A percentile compares a stretch with the other conserved stretches of the same genome.
phyloP scores from a whole-genome alignment of 176 grass and related monocot species.

The Aegilops speltoides region DNA sequence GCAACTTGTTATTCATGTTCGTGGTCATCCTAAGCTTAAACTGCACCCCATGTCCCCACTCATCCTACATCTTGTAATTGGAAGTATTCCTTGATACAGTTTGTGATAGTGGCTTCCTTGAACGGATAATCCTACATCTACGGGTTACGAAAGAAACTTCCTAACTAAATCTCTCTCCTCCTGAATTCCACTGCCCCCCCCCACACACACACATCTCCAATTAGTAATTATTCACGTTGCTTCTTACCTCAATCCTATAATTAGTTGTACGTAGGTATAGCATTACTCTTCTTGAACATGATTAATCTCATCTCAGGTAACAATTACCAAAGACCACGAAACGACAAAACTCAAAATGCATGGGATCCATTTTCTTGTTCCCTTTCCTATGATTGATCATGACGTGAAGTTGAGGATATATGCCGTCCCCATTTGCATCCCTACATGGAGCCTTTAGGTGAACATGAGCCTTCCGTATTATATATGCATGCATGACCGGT shows the following conservation, averaged over 20 bases:
- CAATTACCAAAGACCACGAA: neutral
- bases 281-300: too few relatives aligned
- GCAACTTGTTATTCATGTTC: neutral
- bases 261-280: too few relatives aligned
- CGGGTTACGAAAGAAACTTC: too few relatives aligned
- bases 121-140: too few relatives aligned
- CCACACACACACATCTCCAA: too few relatives aligned
- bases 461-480: neutral
- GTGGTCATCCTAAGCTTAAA: neutral
- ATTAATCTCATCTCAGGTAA: neutral
- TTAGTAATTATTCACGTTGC: too few relatives aligned
- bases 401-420: neutral
- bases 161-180: too few relatives aligned
- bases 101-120: neutral
- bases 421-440: neutral
- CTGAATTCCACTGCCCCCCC: too few relatives aligned
- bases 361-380: neutral
- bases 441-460: neutral
- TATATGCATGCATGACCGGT: neutral
- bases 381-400: neutral
- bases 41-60: neutral
- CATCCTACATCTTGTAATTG: neutral
- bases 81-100: neutral
- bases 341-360: neutral
- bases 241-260: too few relatives aligned